phyloP scores from a whole-genome alignment of 2,329 filamentous ascomycete genomes.

The Fusarium heterosporum region DNA sequence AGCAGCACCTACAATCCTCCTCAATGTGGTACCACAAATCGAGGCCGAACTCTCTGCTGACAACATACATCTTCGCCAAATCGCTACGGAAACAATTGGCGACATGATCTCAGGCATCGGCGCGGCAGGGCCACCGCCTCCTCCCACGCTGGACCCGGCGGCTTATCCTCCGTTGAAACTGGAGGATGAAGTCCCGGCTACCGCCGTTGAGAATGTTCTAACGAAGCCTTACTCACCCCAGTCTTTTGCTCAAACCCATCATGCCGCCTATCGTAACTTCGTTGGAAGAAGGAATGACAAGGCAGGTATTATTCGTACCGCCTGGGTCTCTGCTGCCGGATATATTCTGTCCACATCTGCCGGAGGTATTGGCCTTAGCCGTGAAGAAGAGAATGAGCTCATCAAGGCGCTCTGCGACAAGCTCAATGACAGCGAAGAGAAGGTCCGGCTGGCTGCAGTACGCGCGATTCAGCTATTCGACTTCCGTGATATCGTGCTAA shows the following conservation, averaged over 20 bases:
- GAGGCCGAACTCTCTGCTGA: slow-evolving; percentile 93
- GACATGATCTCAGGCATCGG: slow-evolving; percentile 96
- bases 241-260: slow-evolving; percentile 87
- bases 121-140: slow-evolving; percentile 84
- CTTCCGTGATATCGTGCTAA: slow-evolving; percentile 83
- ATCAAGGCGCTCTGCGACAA: slow-evolving; percentile 82
- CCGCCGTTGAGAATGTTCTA: slow-evolving; percentile 70
- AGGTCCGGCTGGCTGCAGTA: slow-evolving; percentile 89
- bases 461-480: slow-evolving; percentile 84
- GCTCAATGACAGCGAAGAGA: slow-evolving; percentile 89
- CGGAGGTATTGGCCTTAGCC: slow-evolving; percentile 86
- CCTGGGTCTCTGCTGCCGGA: slow-evolving; percentile 86
- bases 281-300: slow-evolving; percentile 89
- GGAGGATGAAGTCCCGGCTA: slow-evolving; percentile 62
- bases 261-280: slow-evolving; percentile 83
- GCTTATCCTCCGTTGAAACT: slow-evolving; percentile 84
- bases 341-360: slow-evolving; percentile 92
- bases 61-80: slow-evolving; percentile 83
- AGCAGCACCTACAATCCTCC: slow-evolving; percentile 86
- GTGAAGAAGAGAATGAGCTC: slow-evolving; percentile 81
- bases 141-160: slow-evolving; percentile 79
- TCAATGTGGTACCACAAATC: slow-evolving; percentile 93
- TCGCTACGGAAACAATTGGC: slow-evolving; percentile 93
- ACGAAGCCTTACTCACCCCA: slow-evolving; percentile 87
- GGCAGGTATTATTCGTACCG: slow-evolving; percentile 80